Base-by-base conservation (phyloP, 192 early-diverging fungal species). In the Bifiguratus adelaidae region DNA sequence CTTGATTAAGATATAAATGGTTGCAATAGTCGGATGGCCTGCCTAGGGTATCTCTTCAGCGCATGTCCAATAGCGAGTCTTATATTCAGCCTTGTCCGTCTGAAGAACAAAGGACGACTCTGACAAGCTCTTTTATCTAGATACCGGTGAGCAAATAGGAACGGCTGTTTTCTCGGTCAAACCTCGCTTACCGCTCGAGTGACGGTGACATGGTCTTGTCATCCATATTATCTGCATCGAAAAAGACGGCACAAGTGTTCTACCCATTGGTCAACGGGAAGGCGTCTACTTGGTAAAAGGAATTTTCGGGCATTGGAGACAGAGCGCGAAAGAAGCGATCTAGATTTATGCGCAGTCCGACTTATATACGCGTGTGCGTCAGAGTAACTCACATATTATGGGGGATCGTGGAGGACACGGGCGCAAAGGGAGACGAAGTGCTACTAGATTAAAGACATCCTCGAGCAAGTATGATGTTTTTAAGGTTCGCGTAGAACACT, bases 391-490 rank as follows among this genome's bases (percentile, higher is more conserved):
- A n/a, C n/a, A n/a, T n/a, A n/a, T n/a, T n/a, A n/a, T n/a, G n/a
- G n/a, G n/a, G n/a, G n/a, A n/a, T n/a, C n/a, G n/a, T n/a, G n/a
- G n/a, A n/a, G n/a, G n/a, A n/a, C n/a, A n/a, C n/a, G n/a, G n/a
- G n/a, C n/a, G n/a, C n/a, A n/a, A n/a, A n/a, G 16, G 22, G 37
- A 7, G 3, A 15, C 37, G 37, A 4, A 12, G 3, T n/a, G 4
- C n/a, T 21, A 20, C 37, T 4, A 15, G 22, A 15, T 38, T 38
- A 41, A 55, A 55, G 24, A 55, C 47, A 21, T 40, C 36, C 12
- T 44, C 53, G 13, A 48, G 44, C 8, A 55, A 55, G 42, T 56
- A 56, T 38, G 53, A 56, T 38, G 47, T 56, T 41, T 44, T 56
- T 13, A 56, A 56, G 32, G 53, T 56, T 24, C 34, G 47, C 8